Percentiles rank a stretch among this genome's conserved stretches.
Conservation (phyloP, 2,329 filamentous ascomycete species). For the Sclerotinia spermophila region DNA sequence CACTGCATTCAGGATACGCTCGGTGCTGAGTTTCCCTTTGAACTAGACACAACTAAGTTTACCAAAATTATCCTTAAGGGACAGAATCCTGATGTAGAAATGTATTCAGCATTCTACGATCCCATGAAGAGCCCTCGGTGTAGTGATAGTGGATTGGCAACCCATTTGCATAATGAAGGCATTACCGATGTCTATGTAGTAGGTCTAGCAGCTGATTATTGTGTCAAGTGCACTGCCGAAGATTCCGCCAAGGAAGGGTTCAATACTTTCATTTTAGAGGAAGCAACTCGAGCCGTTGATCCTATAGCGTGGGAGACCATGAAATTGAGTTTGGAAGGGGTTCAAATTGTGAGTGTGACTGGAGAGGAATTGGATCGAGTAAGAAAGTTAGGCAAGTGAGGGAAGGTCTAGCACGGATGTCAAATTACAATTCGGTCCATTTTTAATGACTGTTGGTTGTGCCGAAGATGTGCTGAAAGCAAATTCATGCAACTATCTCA, state of each 20-base stretch:
- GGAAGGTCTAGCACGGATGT: slow-evolving; percentile 79
- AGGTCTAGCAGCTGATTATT: slow-evolving; percentile 85
- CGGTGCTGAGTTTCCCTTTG: slow-evolving; percentile 70
- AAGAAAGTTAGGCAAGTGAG: neutral
- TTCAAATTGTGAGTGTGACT: slow-evolving; percentile 57
- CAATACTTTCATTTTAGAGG: slow-evolving; percentile 68
- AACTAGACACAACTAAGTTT: slow-evolving; percentile 59
- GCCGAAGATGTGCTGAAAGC: slow-evolving; percentile 98
- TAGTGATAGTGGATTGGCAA: slow-evolving; percentile 60
- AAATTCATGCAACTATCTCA: slow-evolving; percentile 38
- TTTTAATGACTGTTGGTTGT: slow-evolving; percentile 81
- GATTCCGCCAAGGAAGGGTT: slow-evolving; percentile 77
- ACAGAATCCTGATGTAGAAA: slow-evolving; percentile 69
- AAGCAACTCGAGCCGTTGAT: slow-evolving; percentile 73
- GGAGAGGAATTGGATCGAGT: slow-evolving; percentile 48
- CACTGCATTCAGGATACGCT: slow-evolving; percentile 78
- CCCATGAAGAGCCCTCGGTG: slow-evolving; percentile 63
- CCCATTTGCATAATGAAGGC: slow-evolving; percentile 50
- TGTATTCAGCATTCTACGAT: slow-evolving; percentile 90
- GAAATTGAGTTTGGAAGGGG: slow-evolving; percentile 55
- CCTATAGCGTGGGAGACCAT: slow-evolving; percentile 52
- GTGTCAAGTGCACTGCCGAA: slow-evolving; percentile 76
- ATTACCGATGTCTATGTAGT: slow-evolving; percentile 82
- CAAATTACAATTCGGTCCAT: slow-evolving; percentile 95
- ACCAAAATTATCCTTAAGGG: slow-evolving; percentile 76